Base-by-base conservation (phyloP, 352 stramenopile genomes). In the Phytophthora pseudosyringae region DNA sequence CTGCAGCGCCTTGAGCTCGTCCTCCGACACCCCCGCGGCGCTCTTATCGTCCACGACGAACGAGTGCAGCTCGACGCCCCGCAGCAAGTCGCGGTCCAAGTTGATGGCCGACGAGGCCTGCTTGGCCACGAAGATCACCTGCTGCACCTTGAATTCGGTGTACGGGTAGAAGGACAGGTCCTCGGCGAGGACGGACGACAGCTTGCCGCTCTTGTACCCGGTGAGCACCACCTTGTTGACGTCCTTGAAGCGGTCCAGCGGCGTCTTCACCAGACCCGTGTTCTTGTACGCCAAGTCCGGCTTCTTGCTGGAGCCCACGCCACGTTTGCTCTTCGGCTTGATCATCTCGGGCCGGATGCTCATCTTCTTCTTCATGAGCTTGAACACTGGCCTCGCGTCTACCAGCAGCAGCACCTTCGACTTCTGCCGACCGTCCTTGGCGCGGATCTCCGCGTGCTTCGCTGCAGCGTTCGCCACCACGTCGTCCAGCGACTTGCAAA, bases 101-200 rank as follows among this genome's bases (percentile, higher is more conserved):
- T 86, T 80, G 25, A 89, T 59, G 0, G 68, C 70, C 2, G 83
- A 77, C 13, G 54, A 35, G 0, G 62, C 67, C 5, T 69, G 66
- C 57, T 89, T 89, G 16, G 81, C 80, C 29, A 89, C 64, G 55
- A 87, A 81, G 21, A 93, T 70, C 35, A 90, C 69, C 49, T 93
- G 78, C 50, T 86, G 64, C 43, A 90, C 61, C 26, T 67, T 67
- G 26, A 90, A 56, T 29, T 87, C 69, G 5, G 67, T 73, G 67
- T 82, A 90, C 59, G 80, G 83, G 40, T 87, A 88, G 65, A 82
- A 88, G 31, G 80, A 84, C 71, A 75, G 41, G 59, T 90, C 83
- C 46, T 93, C 78, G 4, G 83, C 78, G 12, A 93, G 59, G 32
- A 93, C 67, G 3, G 76, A 80, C 16, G 76, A 74, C 43, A 93